A percentile compares a stretch with the other conserved stretches of the same genome.
Conservation (phyloP, 2,329 filamentous ascomycete genomes). For the Metarhizium album region DNA sequence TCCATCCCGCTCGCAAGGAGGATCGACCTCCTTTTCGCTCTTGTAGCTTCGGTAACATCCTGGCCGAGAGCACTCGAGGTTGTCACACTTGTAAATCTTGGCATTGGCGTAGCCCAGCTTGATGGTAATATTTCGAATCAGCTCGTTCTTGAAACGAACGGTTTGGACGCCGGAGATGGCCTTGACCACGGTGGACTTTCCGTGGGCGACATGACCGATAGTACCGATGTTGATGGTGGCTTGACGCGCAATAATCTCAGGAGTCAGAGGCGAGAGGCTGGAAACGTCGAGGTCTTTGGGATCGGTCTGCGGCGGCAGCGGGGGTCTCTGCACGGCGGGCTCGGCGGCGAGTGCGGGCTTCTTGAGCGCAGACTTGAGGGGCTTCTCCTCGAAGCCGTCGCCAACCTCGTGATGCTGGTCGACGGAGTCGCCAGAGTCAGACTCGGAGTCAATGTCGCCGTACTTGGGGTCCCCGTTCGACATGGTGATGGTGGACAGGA, state of each 20-base stretch:
- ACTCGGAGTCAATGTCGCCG: constrained; percentile 66
- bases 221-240: constrained; percentile 99
- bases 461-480: constrained; percentile 52
- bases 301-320: constrained; percentile 79
- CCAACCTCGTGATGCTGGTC: constrained; percentile 43
- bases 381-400: constrained; percentile 52
- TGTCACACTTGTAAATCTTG: constrained; percentile 99
- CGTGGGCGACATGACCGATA: constrained; percentile 97
- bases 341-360: constrained; percentile 47
- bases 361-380: constrained; percentile 79
- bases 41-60: constrained; percentile 96
- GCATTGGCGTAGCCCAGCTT: constrained; percentile 99
- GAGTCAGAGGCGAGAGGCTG: constrained; percentile 72
- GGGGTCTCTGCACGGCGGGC: constrained; percentile 41
- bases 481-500: constrained; percentile 35
- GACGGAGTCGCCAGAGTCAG: constrained; percentile 53
- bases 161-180: constrained; percentile 98
- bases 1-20: constrained; percentile 87
- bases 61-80: constrained; percentile 77
- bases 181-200: constrained; percentile 97
- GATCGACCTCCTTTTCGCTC: constrained; percentile 98
- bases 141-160: constrained; percentile 98
- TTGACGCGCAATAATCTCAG: constrained; percentile 95
- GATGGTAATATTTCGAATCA: constrained; percentile 98
- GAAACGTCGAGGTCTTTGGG: constrained; percentile 79